Base-by-base conservation (phyloP, 139 green algal genomes). In the Ostreobium quekettii region DNA sequence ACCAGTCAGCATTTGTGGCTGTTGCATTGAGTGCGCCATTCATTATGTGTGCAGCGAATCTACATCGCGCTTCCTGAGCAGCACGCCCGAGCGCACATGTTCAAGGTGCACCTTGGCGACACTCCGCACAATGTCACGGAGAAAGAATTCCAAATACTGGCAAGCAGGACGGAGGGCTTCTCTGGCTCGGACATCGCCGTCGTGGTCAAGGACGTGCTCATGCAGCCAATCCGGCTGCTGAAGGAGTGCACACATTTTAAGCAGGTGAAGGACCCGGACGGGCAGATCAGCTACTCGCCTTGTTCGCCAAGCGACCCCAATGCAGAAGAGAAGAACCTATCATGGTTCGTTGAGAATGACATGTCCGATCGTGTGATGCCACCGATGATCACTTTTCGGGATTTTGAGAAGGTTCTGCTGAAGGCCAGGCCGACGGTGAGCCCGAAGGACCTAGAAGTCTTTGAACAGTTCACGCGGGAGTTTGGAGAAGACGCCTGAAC, bases 21-120 rank as follows among this genome's bases (percentile, higher is more conserved):
- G n/a, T n/a, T n/a, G n/a, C n/a, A n/a, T n/a, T n/a, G n/a, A n/a
- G n/a, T n/a, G n/a, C n/a, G n/a, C n/a, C n/a, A n/a, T n/a, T n/a
- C n/a, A n/a, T 62, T 30, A 62, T 47, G 59, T 66, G 59, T 47
- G 19, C 59, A 97, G 86, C 82, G 95, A 42, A 97, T 99, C 73
- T 97, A 99, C 86, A 99, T 99, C 71, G 88, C 95, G 30, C 85
- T 99, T 69, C 95, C 95, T 0, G 93, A 99, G 68, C 78, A 79
- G 26, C 63, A 79, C 3, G 91, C 94, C 5, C 81, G 94, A 8
- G 83, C 89, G 11, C 73, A 85, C 75, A 99, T 99, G 90, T 98
- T 99, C 83, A 91, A 91, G 57, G 85, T 89, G 42, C 58, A 67
- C 22, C 39, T 57, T 11, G 32, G 32, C 4, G 28, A 28, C 39